These are phyloP conservation scores for Pouteria campechiana DNA, from an alignment of 179 eudicot genomes.

Conservation along the genomic window DNA sequence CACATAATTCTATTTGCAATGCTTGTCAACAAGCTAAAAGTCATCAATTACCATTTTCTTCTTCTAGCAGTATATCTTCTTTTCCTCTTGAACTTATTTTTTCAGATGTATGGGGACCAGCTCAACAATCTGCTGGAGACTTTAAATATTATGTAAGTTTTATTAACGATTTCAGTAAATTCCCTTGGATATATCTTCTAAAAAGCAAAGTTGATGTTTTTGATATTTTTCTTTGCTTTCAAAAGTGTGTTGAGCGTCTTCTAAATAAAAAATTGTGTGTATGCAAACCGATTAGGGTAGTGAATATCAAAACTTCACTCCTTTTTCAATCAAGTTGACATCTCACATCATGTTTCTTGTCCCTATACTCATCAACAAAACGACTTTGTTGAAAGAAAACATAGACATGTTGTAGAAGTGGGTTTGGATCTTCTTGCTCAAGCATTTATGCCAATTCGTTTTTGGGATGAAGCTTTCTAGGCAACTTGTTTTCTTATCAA, in stretches of 20 bases:
- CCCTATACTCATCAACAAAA: neutral
- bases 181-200: neutral
- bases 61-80: neutral
- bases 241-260: neutral
- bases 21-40: neutral
- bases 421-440: neutral
- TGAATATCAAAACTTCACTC: neutral
- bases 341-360: neutral
- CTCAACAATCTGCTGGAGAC: neutral
- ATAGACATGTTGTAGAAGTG: neutral
- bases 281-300: neutral
- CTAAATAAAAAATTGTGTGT: too few relatives aligned
- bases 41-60: neutral
- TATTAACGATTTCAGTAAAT: neutral
- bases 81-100: neutral
- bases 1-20: neutral
- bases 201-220: neutral
- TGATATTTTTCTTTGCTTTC: neutral
- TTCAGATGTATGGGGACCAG: neutral
- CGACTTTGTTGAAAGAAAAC: neutral
- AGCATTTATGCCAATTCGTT: neutral
- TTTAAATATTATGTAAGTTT: neutral
- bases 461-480: neutral
- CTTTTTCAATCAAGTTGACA: neutral
- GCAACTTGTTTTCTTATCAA: neutral